Evolutionary conservation across 2,329 filamentous ascomycete species (phyloP).

Genomic region (Calonectria honghensis): DNA sequence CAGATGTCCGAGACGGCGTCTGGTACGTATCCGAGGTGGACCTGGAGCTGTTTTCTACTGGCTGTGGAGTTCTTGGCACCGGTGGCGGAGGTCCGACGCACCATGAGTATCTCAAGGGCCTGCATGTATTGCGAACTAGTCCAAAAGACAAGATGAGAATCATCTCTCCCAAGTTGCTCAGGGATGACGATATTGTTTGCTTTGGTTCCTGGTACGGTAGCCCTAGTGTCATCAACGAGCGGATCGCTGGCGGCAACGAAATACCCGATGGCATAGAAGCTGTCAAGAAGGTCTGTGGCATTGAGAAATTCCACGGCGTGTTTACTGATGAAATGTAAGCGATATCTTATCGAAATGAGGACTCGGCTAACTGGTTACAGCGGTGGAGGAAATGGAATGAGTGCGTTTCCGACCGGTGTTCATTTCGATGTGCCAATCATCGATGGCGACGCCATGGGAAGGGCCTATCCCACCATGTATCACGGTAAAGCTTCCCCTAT

Average conservation of each 20-base stretch:
- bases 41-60: conserved; percentile 60
- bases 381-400: conserved; percentile 63
- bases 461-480: conserved; percentile 63
- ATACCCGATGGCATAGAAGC: conserved; percentile 62
- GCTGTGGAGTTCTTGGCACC: conserved; percentile 61
- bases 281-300: conserved; percentile 57
- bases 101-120: conserved; percentile 66
- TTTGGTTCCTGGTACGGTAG: conserved; percentile 68
- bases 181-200: conserved; percentile 63
- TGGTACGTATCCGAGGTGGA: conserved; percentile 63
- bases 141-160: conserved; percentile 62
- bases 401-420: conserved; percentile 57
- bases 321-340: conserved; percentile 63
- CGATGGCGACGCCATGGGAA: conserved; percentile 62
- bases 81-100: conserved; percentile 62
- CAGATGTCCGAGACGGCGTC: conserved; percentile 55
- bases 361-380: conserved; percentile 45
- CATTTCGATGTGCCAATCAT: conserved; percentile 62
- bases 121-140: conserved; percentile 61
- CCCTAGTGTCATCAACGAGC: conserved; percentile 64
- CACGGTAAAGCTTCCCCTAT: conserved; percentile 51
- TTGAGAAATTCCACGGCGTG: conserved; percentile 58
- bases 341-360: conserved; percentile 1
- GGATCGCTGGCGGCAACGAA: conserved; percentile 60
- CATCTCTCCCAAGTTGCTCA: conserved; percentile 60